Conservation (phyloP, 2,329 filamentous ascomycete species). For the Ceratocystis albifundus region DNA sequence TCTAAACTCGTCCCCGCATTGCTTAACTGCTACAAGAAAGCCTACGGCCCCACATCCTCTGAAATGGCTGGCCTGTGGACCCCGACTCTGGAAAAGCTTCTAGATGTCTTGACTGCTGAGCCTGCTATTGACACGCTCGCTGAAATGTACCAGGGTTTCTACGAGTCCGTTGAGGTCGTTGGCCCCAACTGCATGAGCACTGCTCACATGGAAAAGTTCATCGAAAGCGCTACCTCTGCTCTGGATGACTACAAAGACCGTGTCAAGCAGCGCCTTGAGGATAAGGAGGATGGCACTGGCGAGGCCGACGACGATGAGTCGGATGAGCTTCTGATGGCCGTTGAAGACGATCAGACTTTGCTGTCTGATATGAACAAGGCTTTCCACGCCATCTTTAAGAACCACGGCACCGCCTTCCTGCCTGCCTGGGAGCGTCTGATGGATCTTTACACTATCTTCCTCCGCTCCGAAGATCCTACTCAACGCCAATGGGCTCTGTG, state of each 20-base stretch:
- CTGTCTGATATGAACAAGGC: slow-evolving; percentile 99
- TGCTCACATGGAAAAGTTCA: slow-evolving; percentile 75
- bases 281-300: slow-evolving; percentile 57
- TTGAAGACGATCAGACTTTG: slow-evolving; percentile 93
- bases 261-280: slow-evolving; percentile 71
- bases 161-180: slow-evolving; percentile 90
- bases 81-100: slow-evolving; percentile 73
- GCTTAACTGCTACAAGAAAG: slow-evolving; percentile 86
- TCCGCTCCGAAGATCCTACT: slow-evolving; percentile 69
- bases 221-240: slow-evolving; percentile 71
- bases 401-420: slow-evolving; percentile 75
- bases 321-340: slow-evolving; percentile 76
- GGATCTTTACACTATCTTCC: slow-evolving; percentile 73
- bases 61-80: slow-evolving; percentile 76
- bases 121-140: slow-evolving; percentile 91
- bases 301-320: slow-evolving; percentile 86
- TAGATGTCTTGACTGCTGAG: slow-evolving; percentile 87
- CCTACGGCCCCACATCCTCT: slow-evolving; percentile 67
- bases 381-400: slow-evolving; percentile 98
- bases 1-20: slow-evolving; percentile 90
- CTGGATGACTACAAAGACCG: slow-evolving; percentile 88
- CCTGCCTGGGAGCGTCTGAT: slow-evolving; percentile 79
- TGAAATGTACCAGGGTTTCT: slow-evolving; percentile 99
- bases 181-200: slow-evolving; percentile 70
- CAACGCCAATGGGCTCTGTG: slow-evolving; percentile 98